Evolutionary conservation across 2,329 filamentous ascomycete genomes (phyloP), one percentile per base, ranked within the genome.

Genomic region (Colletotrichum aenigma): DNA sequence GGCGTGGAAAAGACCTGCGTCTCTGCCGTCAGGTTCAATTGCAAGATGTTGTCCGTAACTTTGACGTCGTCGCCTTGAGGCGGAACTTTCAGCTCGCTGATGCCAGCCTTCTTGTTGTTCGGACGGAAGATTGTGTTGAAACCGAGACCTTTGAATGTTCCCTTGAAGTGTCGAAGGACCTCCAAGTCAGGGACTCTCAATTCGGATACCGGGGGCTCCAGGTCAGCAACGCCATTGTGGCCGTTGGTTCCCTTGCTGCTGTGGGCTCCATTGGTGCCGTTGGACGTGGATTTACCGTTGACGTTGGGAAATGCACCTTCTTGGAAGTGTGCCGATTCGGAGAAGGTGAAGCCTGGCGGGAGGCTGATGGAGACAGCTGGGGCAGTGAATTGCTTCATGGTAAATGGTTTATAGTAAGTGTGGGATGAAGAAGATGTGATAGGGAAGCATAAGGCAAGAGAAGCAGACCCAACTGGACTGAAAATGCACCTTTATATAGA

Each of bases 51-150:
- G 66, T 82, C 80, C 43, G 77, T 77, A 0, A 75, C 61, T 7
- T 2, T 6, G 2, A 6, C 15, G 9, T 70, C 65, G 5, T 24
- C 2, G n/a, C 52, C 52, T 5, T 55, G n/a, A 15, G 52, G 21
- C n/a, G 77, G 16, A 28, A 73, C 55, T 6, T 75, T 60, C 4
- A 78, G 65, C 4, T 61, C 61, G 18, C 80, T 82, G 4, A 77
- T 79, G 2, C 76, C 79, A 7, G 34, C 34, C 4, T 65, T 79
- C 3, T 70, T 78, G 28, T 78, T 81, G 43, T 81, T 80, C 0
- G 85, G 85, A 1, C 84, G 83, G 69, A 85, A 86, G 61, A 86
- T 85, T 2, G 80, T 80, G 73, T 86, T 86, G 77, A 86, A 83
- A 5, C 85, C 85, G 3, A 76, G 80, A 1, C 85, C 85, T 13